A percentile compares a stretch with the other conserved stretches of the same genome.
These are phyloP conservation scores for Penicillium parvum DNA, from an alignment of 495 filamentous ascomycete genomes.

Conservation along the genomic window DNA sequence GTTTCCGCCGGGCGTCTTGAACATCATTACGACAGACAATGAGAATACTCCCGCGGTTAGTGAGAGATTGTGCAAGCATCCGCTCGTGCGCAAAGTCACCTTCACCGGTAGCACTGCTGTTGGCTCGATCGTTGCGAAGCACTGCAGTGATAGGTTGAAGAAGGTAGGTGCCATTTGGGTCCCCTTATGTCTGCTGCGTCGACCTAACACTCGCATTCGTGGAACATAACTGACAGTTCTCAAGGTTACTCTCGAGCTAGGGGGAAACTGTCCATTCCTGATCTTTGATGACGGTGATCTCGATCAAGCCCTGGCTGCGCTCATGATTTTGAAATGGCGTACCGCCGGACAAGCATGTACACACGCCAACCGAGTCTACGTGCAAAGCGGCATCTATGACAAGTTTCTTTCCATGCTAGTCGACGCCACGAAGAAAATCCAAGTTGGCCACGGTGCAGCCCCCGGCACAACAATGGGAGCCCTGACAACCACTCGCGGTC, in stretches of 20 bases:
- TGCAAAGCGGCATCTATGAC: conserved; percentile 36
- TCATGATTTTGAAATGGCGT: conserved; percentile 50
- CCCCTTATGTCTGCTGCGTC: too few relatives aligned
- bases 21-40: conserved; percentile 53
- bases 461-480: conserved; percentile 1
- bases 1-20: conserved; percentile 56
- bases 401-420: background rate
- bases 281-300: conserved; percentile 63
- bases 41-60: conserved; percentile 53
- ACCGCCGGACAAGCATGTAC: conserved; percentile 58
- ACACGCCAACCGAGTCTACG: conserved; percentile 57
- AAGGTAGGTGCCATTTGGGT: too few relatives aligned
- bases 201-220: too few relatives aligned
- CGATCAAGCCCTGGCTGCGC: conserved; percentile 45
- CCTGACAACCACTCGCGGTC: conserved; percentile 14
- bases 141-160: conserved; percentile 47
- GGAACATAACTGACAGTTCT: background rate
- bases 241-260: conserved; percentile 60
- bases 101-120: conserved; percentile 59
- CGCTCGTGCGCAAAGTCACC: conserved; percentile 56
- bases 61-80: conserved; percentile 52
- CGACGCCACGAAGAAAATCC: background rate
- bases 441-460: conserved; percentile 5
- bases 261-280: conserved; percentile 63
- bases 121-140: conserved; percentile 46